These are phyloP conservation scores for Ceratobasidium sp. DNA, from an alignment of 1,284 basidiomycete genomes.

Conservation along the genomic window DNA sequence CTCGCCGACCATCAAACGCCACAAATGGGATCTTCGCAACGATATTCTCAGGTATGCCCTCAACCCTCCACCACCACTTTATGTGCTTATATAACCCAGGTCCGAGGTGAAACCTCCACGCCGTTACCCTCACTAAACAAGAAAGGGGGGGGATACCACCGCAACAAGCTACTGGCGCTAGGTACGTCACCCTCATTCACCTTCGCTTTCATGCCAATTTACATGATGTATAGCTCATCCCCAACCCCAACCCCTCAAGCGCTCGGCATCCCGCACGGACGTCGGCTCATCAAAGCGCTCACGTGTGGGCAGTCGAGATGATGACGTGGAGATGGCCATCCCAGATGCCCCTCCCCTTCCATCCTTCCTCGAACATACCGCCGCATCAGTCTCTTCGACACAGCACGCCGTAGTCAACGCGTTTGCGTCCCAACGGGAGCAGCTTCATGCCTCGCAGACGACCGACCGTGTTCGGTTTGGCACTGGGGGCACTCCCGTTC, in stretches of 20 bases:
- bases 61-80: neutral
- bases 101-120: neutral
- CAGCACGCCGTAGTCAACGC: neutral
- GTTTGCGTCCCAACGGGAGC: neutral
- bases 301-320: too few relatives aligned
- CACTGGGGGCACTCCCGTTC: too few relatives aligned
- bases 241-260: neutral
- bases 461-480: too few relatives aligned
- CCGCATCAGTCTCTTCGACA: neutral
- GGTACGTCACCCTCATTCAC: neutral
- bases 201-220: neutral
- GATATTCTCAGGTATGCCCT: neutral
- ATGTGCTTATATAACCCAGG: neutral
- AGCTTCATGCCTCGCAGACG: neutral
- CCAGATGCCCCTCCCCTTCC: neutral
- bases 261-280: too few relatives aligned
- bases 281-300: too few relatives aligned
- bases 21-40: constrained; percentile 5
- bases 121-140: constrained; percentile 1
- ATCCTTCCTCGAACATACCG: neutral
- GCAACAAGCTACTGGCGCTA: neutral
- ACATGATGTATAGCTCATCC: neutral
- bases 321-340: neutral
- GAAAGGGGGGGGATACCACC: neutral
- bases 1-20: neutral